Evolutionary conservation across 768 basidiomycete species (phyloP).

Genomic region (Cyclocybe cylindracea): DNA sequence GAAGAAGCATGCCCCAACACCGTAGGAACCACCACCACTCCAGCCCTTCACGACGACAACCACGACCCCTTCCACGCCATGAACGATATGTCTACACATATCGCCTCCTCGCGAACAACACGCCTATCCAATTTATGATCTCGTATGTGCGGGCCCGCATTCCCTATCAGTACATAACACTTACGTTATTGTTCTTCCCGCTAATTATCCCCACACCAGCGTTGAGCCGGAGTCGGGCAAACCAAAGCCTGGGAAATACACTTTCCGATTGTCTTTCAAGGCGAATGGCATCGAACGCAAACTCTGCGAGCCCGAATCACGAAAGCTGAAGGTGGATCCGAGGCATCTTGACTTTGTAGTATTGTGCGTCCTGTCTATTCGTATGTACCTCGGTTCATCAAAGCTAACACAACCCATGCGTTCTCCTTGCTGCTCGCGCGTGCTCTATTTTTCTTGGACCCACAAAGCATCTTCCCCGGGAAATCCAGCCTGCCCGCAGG

Average conservation of each 20-base stretch:
- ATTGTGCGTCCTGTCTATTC: conserved; percentile 44
- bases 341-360: conserved; percentile 57
- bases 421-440: background rate
- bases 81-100: conserved; percentile 58
- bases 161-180: background rate
- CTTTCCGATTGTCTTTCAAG: conserved; percentile 56
- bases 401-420: background rate
- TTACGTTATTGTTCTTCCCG: background rate
- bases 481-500: conserved; percentile 54
- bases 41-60: conserved; percentile 21
- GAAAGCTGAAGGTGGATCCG: conserved; percentile 54
- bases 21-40: background rate
- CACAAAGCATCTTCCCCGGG: conserved; percentile 59
- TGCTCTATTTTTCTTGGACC: background rate
- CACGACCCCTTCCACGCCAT: conserved; percentile 26
- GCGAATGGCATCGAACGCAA: conserved; percentile 56
- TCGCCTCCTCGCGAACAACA: conserved; percentile 40
- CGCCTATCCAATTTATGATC: conserved; percentile 50
- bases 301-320: conserved; percentile 45
- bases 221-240: conserved; percentile 45
- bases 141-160: conserved; percentile 38
- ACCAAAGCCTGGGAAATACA: conserved; percentile 47
- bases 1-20: conserved; percentile 8
- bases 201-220: conserved; percentile 21
- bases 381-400: too few species aligned